A percentile compares a stretch with the other conserved stretches of the same genome.
These are phyloP conservation scores for Coemansia sp. DNA, from an alignment of 192 early-diverging fungal species.

Conservation along the genomic window DNA sequence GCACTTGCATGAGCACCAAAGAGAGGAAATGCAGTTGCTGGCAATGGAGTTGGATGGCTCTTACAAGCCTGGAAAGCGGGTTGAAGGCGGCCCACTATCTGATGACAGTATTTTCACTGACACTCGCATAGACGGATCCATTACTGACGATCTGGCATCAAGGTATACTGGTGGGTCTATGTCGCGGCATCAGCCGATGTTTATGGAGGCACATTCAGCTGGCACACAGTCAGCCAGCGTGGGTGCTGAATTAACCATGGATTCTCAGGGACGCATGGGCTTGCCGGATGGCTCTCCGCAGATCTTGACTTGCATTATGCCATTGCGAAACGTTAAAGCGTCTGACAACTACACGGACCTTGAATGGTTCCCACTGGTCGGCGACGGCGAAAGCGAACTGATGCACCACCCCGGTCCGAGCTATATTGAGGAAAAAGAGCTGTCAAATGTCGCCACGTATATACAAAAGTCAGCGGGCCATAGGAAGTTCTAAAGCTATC, in stretches of 20 bases:
- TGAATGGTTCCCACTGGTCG: constrained; percentile 51
- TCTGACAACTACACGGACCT: constrained; percentile 46
- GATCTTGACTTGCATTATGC: constrained; percentile 30
- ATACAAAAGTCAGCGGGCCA: constrained; percentile 24
- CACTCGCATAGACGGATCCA: constrained; percentile 18
- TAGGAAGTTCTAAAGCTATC: constrained; percentile 3
- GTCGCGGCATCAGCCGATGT: constrained; percentile 21
- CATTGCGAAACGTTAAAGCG: constrained; percentile 33
- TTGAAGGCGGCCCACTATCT: constrained; percentile 11
- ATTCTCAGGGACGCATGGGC: constrained; percentile 38
- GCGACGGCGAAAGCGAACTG: constrained; percentile 21
- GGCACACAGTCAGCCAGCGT: constrained; percentile 13
- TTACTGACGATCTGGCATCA: constrained; percentile 45
- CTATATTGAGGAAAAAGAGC: constrained; percentile 41
- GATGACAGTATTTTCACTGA: constrained; percentile 22
- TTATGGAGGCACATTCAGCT: constrained; percentile 18
- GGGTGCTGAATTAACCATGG: constrained; percentile 43
- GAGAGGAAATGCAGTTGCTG: constrained; percentile 45
- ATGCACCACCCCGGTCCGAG: constrained; percentile 34
- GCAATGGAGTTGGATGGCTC: constrained; percentile 45
- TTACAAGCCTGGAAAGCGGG: constrained; percentile 27
- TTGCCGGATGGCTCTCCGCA: constrained; percentile 47
- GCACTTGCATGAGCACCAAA: constrained; percentile 42
- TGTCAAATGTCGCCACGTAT: constrained; percentile 36
- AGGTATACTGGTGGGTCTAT: constrained; percentile 35